Percentiles rank a stretch among this genome's conserved stretches.
Conservation (phyloP, 2,329 filamentous ascomycete genomes). For the Phaeophleospora eucalypticola region DNA sequence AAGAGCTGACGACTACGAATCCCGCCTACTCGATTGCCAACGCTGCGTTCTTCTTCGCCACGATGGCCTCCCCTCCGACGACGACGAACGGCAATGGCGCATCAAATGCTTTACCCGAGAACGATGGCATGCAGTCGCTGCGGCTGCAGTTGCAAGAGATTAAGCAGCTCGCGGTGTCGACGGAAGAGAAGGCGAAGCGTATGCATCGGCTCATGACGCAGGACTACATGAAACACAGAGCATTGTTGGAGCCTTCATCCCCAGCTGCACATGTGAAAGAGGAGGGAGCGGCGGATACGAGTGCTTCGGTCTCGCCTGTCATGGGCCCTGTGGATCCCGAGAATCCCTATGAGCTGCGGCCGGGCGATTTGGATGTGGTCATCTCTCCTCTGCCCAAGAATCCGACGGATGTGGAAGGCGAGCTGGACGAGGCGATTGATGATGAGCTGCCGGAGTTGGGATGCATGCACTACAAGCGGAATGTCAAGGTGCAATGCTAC, state of each 20-base stretch:
- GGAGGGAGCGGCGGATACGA: constrained; percentile 9
- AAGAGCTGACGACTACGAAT: neutral
- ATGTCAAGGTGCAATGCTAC: constrained; percentile 92
- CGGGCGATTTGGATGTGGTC: constrained; percentile 31
- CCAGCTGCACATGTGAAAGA: neutral
- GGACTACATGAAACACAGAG: constrained; percentile 36
- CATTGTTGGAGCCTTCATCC: constrained; percentile 4
- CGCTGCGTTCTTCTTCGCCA: no score
- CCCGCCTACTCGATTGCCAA: neutral
- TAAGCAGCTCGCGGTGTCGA: constrained; percentile 40
- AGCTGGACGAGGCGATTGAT: constrained; percentile 36
- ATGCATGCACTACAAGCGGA: constrained; percentile 89
- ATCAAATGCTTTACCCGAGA: constrained; percentile 43
- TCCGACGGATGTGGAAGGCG: constrained; percentile 34
- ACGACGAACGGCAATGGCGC: constrained; percentile 20
- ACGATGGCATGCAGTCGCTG: constrained; percentile 49
- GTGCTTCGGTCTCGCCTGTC: constrained; percentile 10
- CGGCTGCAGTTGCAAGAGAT: constrained; percentile 47
- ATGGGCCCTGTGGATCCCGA: constrained; percentile 27
- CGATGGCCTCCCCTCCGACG: no score
- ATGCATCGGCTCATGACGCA: constrained; percentile 50
- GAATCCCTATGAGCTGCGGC: constrained; percentile 35
- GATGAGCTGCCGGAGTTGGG: constrained; percentile 57
- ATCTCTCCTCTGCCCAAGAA: constrained; percentile 31
- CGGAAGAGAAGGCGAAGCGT: constrained; percentile 47